Evolutionary conservation across 768 basidiomycete species (phyloP), one percentile per base, ranked within the genome.

Genomic region (Phallus indusiatus): DNA sequence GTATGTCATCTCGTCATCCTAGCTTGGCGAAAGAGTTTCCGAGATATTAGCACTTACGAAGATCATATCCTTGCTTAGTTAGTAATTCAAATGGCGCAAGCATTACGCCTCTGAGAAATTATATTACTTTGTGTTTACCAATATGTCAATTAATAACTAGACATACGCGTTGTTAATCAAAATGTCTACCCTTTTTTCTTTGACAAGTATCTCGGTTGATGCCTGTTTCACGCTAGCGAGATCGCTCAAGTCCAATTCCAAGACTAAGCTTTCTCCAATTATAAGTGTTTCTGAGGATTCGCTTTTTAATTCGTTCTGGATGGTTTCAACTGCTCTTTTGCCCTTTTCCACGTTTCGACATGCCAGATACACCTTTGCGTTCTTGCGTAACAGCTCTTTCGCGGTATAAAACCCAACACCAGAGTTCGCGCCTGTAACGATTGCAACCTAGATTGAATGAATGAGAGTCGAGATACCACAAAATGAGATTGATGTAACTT

Each of bases 51-150:
- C 5, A 52, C 57, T 22, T 42, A 59, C 63, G 74, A 21, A 76
- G 63, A 59, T 77, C 76, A 55, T 76, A 77, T 0, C 72, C 71
- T 33, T 78, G 71, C 1, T 64, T 68, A 0, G 76, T 77, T 6
- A 73, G 36, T 56, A 62, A 56, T 0, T 72, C 68, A 0, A 69
- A 54, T 0, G 73, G 70, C 1, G 67, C 56, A 2, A 3, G 47
- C 70, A 71, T 70, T 1, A 72, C 69, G 1, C 71, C 73, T 1
- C 72, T 80, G 55, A 14, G n/a, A 14, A 54, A 20, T 16, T 11
- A 12, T 14, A 14, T 42, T 0, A 4, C 28, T 28, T 28, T 28
- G 28, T 28, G 7, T 28, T 28, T 28, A 28, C 28, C 28, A 7
- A 7, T 2, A 28, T 3, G 28, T 28, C 7, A 28, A 28, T 28